These are phyloP conservation scores for Paramecium pentaurelia DNA, from an alignment of 73 alveolate species.

Conservation along the genomic window DNA sequence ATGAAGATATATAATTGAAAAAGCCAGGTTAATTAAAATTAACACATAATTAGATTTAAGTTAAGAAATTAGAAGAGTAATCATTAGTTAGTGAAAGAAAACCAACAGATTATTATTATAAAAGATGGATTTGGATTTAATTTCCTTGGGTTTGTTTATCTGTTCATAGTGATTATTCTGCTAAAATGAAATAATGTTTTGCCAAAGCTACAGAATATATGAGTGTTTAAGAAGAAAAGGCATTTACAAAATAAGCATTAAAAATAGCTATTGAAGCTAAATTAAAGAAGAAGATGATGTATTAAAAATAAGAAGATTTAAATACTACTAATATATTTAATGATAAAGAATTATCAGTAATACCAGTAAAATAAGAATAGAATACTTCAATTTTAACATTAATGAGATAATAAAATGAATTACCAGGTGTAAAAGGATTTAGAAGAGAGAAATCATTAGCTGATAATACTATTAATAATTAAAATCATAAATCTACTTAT, in stretches of 20 bases:
- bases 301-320: neutral
- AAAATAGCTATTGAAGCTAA: conserved; percentile 72
- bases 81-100: conserved; percentile 46
- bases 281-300: conserved; percentile 65
- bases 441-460: conserved; percentile 35
- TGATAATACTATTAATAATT: neutral
- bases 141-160: conserved; percentile 75
- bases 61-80: neutral
- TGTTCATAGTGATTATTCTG: conserved; percentile 67
- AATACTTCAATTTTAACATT: neutral
- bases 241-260: conserved; percentile 67
- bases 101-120: conserved; percentile 70
- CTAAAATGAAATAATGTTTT: conserved; percentile 65
- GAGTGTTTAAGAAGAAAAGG: conserved; percentile 72
- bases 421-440: conserved; percentile 16
- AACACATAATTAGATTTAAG: neutral
- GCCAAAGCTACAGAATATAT: conserved; percentile 65
- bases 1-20: conserved; percentile 23
- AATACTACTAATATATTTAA: neutral
- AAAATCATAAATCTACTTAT: neutral
- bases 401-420: conserved; percentile 14
- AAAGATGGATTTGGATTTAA: conserved; percentile 81
- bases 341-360: conserved; percentile 3
- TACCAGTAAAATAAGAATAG: conserved; percentile 34
- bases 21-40: neutral